phyloP scores from a whole-genome alignment of 2,329 filamentous ascomycete species.

The Cytospora leucostoma region DNA sequence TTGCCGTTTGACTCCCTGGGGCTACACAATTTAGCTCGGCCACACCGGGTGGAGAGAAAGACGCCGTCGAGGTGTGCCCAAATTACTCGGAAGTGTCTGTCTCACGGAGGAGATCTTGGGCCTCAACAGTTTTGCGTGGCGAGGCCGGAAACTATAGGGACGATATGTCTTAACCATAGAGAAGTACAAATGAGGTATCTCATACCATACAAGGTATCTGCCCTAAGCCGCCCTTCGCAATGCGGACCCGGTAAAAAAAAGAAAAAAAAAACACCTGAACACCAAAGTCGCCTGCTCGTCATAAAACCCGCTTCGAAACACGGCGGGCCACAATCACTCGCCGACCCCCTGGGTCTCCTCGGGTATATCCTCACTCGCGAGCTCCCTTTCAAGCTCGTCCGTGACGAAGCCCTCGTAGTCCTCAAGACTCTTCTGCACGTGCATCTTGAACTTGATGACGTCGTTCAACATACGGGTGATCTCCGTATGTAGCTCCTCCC shows the following conservation, averaged over 20 bases:
- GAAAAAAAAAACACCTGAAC: conserved; percentile 12
- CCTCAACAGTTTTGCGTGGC: too few relatives aligned
- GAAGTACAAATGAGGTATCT: not conserved
- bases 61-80: too few relatives aligned
- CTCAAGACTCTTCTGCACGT: conserved; percentile 88
- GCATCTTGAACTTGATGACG: conserved; percentile 97
- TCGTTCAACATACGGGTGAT: conserved; percentile 96
- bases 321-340: conserved; percentile 41
- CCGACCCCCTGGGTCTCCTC: conserved; percentile 54
- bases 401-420: conserved; percentile 93
- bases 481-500: conserved; percentile 97
- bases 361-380: conserved; percentile 62
- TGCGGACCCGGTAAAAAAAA: not conserved
- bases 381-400: conserved; percentile 86
- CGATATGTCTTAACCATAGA: not conserved
- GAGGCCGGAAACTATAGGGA: not conserved
- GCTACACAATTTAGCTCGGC: too few relatives aligned
- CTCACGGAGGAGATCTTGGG: too few relatives aligned
- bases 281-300: not conserved
- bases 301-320: conserved; percentile 25
- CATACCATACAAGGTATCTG: not conserved
- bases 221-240: not conserved
- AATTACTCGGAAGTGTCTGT: too few relatives aligned
- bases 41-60: too few relatives aligned
- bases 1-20: too few relatives aligned